These are phyloP conservation scores for Talaromyces sp. DNA, from an alignment of 2,329 filamentous ascomycete genomes.

Conservation along the genomic window DNA sequence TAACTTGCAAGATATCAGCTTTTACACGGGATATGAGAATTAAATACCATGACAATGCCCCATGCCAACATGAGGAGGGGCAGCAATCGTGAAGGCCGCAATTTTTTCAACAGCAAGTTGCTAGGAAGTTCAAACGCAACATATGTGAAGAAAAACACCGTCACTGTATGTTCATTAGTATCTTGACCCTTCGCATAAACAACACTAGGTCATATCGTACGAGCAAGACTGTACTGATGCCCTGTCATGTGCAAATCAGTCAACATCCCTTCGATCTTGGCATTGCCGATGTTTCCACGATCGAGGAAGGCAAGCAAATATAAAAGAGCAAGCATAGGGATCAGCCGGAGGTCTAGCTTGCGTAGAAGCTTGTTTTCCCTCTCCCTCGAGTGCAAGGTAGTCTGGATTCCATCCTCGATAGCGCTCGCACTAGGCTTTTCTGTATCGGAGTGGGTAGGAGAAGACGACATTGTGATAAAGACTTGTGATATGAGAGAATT, in stretches of 20 bases:
- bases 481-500: neutral
- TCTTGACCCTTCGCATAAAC: constrained; percentile 20
- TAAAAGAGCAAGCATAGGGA: constrained; percentile 38
- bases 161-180: constrained; percentile 47
- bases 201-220: constrained; percentile 15
- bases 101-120: constrained; percentile 46
- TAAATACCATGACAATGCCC: constrained; percentile 47
- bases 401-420: constrained; percentile 2
- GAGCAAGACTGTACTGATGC: constrained; percentile 29
- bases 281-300: constrained; percentile 55
- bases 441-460: neutral
- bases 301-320: constrained; percentile 51
- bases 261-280: constrained; percentile 54
- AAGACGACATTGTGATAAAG: constrained; percentile 7
- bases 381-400: neutral
- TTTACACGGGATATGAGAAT: neutral
- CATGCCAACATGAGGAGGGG: constrained; percentile 44
- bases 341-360: constrained; percentile 39
- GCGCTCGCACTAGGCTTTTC: constrained; percentile 8
- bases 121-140: constrained; percentile 43
- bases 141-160: constrained; percentile 55
- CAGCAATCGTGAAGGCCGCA: constrained; percentile 43
- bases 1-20: neutral
- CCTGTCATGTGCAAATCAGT: constrained; percentile 48
- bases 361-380: constrained; percentile 35